These are phyloP conservation scores for Trametes meyenii DNA, from an alignment of 768 basidiomycete genomes.

Conservation along the genomic window DNA sequence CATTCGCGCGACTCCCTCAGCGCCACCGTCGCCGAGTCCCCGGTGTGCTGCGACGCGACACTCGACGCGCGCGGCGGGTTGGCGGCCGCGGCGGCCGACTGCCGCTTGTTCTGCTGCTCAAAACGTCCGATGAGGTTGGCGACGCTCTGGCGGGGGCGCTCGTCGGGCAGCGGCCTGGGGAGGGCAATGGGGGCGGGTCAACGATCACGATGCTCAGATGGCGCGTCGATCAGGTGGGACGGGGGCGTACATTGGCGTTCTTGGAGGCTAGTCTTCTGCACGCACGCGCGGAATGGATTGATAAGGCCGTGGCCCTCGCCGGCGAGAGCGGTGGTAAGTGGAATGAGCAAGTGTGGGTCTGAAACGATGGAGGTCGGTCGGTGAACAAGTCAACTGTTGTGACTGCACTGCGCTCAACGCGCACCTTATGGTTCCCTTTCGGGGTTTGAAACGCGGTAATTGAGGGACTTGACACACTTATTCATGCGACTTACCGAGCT, in stretches of 20 bases:
- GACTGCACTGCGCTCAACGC: conserved; percentile 6
- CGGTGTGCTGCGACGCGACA: conserved; percentile 62
- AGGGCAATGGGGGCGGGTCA: conserved; percentile 1
- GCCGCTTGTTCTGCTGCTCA: conserved; percentile 77
- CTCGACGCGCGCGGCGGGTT: conserved; percentile 62
- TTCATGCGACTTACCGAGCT: neutral
- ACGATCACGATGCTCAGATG: conserved; percentile 22
- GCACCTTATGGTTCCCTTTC: conserved; percentile 2
- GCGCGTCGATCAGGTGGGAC: conserved; percentile 17
- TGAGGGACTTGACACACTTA: neutral
- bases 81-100: conserved; percentile 42
- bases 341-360: conserved; percentile 13
- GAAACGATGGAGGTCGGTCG: conserved; percentile 21
- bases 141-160: conserved; percentile 83
- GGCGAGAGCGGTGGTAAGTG: conserved; percentile 25
- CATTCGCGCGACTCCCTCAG: conserved; percentile 75
- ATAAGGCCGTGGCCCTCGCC: conserved; percentile 28
- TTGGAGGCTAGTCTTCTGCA: conserved; percentile 14
- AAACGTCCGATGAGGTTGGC: conserved; percentile 91
- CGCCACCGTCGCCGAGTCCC: conserved; percentile 69
- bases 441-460: conserved; percentile 8
- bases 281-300: conserved; percentile 19
- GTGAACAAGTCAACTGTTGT: conserved; percentile 24
- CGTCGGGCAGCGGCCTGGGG: conserved; percentile 82
- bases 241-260: conserved; percentile 25